Base-by-base conservation (phyloP, 2,329 filamentous ascomycete genomes). In the Aspergillus vadensis region DNA sequence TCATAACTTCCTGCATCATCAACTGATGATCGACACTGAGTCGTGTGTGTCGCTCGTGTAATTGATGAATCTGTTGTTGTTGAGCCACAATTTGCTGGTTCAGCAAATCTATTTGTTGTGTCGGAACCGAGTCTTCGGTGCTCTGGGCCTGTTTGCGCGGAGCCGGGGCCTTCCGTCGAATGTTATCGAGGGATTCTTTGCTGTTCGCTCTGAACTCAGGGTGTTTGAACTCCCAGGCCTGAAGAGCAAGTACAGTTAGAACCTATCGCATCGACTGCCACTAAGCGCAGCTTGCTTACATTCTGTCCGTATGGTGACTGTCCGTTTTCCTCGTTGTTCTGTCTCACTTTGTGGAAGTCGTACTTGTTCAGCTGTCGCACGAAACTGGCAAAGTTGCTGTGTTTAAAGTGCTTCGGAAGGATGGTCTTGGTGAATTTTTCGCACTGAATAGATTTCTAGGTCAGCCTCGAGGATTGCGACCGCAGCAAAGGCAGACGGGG, bases 391-490 rank as follows among this genome's bases (percentile, higher is more conserved):
- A 97, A 97, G 76, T 97, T 97, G 85, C 92, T 96, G 79, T 98
- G 95, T 79, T 99, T 99, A 83, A 99, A 99, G 72, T 98, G 92
- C 75, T 98, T 97, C 2, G 95, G 95, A 15, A 99, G 86, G 69
- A 99, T 96, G 41, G 91, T 90, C 76, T 97, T 97, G 21, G 95
- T 98, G 73, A 99, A 99, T 77, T 96, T 97, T 76, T 98, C 94
- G 77, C 96, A 96, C 94, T 97, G 75, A 15, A 21, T 10, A 36
- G 4, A 17, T 25, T 61, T 55, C 51, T 15, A 43, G n/a, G 43
- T 59, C 19, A 60, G 39, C 54, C 32, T 55, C 19, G 49, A 57
- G 70, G 27, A 27, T 60, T 47, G 53, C 58, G 59, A 57, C 25
- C 55, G 60, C 59, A 51, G 32, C 47, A 17, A 41, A 57, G 21